These are phyloP conservation scores for Caryopteris hybrid DNA, from an alignment of 305 asterid genomes.

Conservation along the genomic window DNA sequence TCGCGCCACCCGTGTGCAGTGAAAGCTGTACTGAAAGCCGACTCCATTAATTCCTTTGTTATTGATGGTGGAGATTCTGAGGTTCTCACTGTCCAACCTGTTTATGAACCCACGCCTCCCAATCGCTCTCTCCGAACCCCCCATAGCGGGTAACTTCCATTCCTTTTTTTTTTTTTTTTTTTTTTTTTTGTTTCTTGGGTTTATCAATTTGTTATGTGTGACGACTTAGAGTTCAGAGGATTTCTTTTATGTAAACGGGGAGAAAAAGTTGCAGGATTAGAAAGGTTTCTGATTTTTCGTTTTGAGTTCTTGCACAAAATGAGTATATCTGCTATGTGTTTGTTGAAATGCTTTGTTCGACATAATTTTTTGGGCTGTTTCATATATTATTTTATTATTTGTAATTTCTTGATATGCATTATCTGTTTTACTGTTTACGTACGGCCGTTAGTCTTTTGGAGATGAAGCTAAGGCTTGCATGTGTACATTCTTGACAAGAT, in stretches of 20 bases:
- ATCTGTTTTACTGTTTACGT: too few species aligned
- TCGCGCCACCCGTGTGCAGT: constrained; percentile 21
- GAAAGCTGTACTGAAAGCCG: constrained; percentile 31
- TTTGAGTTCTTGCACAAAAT: not conserved
- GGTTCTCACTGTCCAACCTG: constrained; percentile 34
- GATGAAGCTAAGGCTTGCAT: not conserved
- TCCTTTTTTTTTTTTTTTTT: not conserved
- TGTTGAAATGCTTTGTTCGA: not conserved
- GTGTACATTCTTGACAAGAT: not conserved
- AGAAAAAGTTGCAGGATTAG: not conserved
- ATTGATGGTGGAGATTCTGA: constrained; percentile 6
- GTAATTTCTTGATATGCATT: not conserved
- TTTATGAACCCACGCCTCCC: constrained; percentile 62
- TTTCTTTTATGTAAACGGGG: not conserved
- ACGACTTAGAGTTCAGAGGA: not conserved
- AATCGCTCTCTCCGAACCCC: constrained; percentile 87
- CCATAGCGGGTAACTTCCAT: constrained; percentile 76
- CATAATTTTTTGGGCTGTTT: too few species aligned
- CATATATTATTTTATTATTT: not conserved
- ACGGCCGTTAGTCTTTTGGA: not conserved
- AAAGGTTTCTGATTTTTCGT: not conserved
- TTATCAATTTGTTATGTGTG: not conserved
- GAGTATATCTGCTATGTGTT: not conserved
- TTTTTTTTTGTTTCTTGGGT: too few species aligned
- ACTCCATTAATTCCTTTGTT: constrained; percentile 23